These are phyloP conservation scores for Aegilops tauschii DNA, from an alignment of 176 grass and related monocot species.

Conservation along the genomic window DNA sequence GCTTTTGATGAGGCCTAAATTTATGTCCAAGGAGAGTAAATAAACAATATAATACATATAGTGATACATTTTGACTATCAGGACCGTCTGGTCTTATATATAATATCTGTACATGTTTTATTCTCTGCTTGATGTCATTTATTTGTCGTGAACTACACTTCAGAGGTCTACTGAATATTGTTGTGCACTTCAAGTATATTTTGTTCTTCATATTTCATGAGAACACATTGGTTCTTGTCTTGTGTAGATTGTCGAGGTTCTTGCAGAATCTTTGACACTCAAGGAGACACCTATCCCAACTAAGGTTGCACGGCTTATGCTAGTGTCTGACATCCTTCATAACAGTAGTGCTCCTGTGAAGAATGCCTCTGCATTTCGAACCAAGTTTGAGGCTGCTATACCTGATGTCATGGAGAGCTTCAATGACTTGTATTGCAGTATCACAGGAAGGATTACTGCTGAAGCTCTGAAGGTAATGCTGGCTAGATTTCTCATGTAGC, in stretches of 20 bases:
- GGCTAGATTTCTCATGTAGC: neutral
- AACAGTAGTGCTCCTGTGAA: conserved; percentile 98
- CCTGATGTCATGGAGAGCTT: conserved; percentile 97
- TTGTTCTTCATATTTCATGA: neutral
- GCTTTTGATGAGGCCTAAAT: neutral
- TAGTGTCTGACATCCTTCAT: conserved; percentile 96
- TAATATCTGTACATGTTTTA: neutral
- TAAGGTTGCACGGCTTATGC: conserved; percentile 97
- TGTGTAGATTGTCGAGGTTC: conserved; percentile 93
- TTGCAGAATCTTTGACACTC: conserved; percentile 90
- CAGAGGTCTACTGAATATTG: neutral
- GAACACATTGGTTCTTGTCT: conserved; percentile 18
- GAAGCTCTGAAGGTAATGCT: conserved; percentile 90
- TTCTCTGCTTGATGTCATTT: conserved; percentile 1
- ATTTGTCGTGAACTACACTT: neutral
- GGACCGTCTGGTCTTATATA: neutral
- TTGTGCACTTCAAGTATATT: neutral
- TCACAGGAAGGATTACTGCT: conserved; percentile 96
- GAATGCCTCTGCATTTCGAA: conserved; percentile 96
- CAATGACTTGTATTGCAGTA: conserved; percentile 88
- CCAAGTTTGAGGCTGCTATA: conserved; percentile 88
- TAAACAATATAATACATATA: neutral
- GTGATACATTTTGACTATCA: neutral
- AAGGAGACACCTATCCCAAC: conserved; percentile 94
- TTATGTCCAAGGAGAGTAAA: neutral